These are phyloP conservation scores for Lantana camara DNA, from an alignment of 257 asterid genomes.

Conservation along the genomic window DNA sequence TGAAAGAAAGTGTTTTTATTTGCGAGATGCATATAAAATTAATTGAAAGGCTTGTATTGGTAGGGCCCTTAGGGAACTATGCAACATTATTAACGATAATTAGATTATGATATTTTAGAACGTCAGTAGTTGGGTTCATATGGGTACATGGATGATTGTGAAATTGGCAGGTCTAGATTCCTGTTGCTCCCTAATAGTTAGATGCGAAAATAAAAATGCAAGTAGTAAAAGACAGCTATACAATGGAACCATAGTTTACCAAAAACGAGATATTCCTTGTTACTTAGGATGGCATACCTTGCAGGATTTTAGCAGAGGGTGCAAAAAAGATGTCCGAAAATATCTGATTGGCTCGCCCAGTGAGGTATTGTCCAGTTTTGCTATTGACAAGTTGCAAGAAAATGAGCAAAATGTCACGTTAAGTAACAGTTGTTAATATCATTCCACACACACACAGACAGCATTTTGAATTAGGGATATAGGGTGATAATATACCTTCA, in stretches of 20 bases:
- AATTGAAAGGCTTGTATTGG: not conserved
- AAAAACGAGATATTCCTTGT: constrained; percentile 16
- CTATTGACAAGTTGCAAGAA: constrained; percentile 16
- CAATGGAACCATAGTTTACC: not conserved
- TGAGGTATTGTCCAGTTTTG: constrained; percentile 82
- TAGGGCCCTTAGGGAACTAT: not conserved
- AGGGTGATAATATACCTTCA: constrained; percentile 51
- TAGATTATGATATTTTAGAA: not conserved
- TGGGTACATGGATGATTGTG: not conserved
- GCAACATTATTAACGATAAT: not conserved
- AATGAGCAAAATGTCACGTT: constrained; percentile 19
- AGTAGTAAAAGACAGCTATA: not conserved
- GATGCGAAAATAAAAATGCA: not conserved
- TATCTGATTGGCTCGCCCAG: constrained; percentile 72
- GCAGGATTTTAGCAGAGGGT: constrained; percentile 89
- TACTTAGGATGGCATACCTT: constrained; percentile 57
- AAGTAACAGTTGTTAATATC: constrained; percentile 11
- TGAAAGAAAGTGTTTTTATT: too few species aligned
- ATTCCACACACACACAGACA: constrained; percentile 1
- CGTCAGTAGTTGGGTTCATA: not conserved
- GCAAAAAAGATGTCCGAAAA: constrained; percentile 75
- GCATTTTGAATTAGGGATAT: constrained; percentile 10
- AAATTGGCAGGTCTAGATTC: not conserved
- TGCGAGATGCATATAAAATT: too few species aligned
- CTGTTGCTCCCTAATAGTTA: not conserved